Evolutionary conservation across 2,329 filamentous ascomycete species (phyloP), one percentile per base, ranked within the genome.

Genomic region (Cordyceps farinosa): DNA sequence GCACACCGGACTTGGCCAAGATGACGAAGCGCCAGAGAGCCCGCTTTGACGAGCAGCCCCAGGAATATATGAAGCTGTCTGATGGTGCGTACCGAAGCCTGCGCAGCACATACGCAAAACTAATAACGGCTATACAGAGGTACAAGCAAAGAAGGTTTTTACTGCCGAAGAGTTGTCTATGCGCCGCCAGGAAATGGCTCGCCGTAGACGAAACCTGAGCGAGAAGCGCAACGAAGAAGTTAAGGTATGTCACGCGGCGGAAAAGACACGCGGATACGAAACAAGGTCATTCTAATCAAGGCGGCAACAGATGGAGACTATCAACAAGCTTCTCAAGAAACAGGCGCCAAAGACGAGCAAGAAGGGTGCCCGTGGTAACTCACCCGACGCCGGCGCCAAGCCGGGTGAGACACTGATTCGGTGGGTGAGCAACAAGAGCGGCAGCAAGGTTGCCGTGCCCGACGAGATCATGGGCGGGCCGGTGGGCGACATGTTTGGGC

Each of bases 311-410:
- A 91, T 92, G 84, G 91, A 94, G 80, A 95, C 91, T 0, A 94
- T 95, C 83, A 93, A 95, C 80, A 92, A 93, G 70, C 86, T 95
- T 2, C 85, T 95, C 59, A 92, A 92, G 76, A 92, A 93, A 73
- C 91, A 93, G 73, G 90, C 90, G 1, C 88, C 90, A 30, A 93
- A 94, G 75, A 86, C 85, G 63, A 88, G 84, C 67, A 79, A 81
- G 67, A 84, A 83, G 68, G 81, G 75, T 70, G 78, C 69, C 61
- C 83, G 80, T 40, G 82, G 82, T 11, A 81, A 79, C 10, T 78
- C 77, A 2, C 79, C 80, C 8, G 83, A 83, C 56, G 76, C 74
- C 1, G 80, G 81, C 2, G 67, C 72, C 2, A 84, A 78, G 66
- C 78, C 87, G 0, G 81, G 85, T 65, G 82, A 87, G 1, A 77